Conservation (phyloP, 129 eudicot genomes). For the Tanacetum coccineum region DNA sequence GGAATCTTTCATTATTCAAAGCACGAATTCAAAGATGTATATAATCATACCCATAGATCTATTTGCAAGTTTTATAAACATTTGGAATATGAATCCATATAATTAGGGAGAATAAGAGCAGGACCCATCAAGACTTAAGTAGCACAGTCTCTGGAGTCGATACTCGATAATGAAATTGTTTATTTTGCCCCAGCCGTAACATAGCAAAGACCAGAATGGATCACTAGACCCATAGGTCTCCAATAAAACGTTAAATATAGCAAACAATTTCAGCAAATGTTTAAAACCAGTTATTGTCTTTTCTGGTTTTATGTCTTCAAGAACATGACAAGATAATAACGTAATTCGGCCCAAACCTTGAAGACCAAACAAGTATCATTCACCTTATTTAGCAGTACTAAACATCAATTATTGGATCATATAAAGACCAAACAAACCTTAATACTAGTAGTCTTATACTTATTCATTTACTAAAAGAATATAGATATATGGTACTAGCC, state of each 20-base stretch:
- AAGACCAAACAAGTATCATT: too few species aligned
- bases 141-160: too few species aligned
- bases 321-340: neutral
- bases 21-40: constrained; percentile 5
- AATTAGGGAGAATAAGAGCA: too few species aligned
- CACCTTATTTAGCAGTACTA: constrained; percentile 1
- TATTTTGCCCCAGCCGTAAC: too few species aligned
- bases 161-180: too few species aligned
- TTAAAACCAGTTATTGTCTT: neutral
- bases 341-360: neutral
- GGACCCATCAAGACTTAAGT: too few species aligned
- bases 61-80: neutral
- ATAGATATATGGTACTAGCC: constrained; percentile 41
- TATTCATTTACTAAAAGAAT: constrained; percentile 20
- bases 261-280: too few species aligned
- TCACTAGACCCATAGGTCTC: too few species aligned
- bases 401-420: constrained; percentile 21
- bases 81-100: too few species aligned
- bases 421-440: constrained; percentile 22
- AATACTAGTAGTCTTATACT: constrained; percentile 5
- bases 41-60: constrained; percentile 4
- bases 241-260: too few species aligned
- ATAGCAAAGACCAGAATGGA: too few species aligned
- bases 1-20: constrained; percentile 42
- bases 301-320: neutral